phyloP scores from a whole-genome alignment of 148 eudicot genomes.

The Arbutus unedo region DNA sequence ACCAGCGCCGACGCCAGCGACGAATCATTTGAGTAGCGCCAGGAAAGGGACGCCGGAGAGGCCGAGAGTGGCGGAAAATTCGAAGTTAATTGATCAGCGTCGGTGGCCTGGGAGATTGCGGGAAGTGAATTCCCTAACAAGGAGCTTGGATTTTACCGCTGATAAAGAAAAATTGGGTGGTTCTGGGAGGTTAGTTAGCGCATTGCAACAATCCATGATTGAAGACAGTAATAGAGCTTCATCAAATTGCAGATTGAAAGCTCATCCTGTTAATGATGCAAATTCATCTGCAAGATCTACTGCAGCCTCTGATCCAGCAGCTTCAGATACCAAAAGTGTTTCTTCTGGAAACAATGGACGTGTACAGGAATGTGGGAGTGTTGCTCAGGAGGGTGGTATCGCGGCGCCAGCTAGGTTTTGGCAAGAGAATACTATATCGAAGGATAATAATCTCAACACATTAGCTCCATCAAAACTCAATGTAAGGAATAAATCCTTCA shows the following conservation, averaged over 20 bases:
- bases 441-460: conserved; percentile 24
- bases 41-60: conserved; percentile 57
- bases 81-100: conserved; percentile 42
- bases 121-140: conserved; percentile 35
- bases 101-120: conserved; percentile 64
- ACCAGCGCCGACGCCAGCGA: conserved; percentile 22
- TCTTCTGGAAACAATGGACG: conserved; percentile 43
- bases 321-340: conserved; percentile 56
- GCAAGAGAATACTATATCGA: conserved; percentile 44
- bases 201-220: conserved; percentile 40
- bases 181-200: conserved; percentile 1
- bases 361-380: conserved; percentile 25
- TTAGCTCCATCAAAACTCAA: conserved; percentile 26
- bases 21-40: conserved; percentile 17
- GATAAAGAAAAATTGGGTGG: too few species aligned
- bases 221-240: conserved; percentile 24
- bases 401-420: conserved; percentile 22
- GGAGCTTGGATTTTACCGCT: conserved; percentile 27
- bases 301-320: conserved; percentile 28
- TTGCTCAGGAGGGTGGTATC: neutral
- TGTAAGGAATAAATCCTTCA: conserved; percentile 27
- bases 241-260: conserved; percentile 18
- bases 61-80: conserved; percentile 43
- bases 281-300: conserved; percentile 23
- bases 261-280: conserved; percentile 11